Conservation (phyloP, 345 rosid species). For the Trapa incisa region DNA sequence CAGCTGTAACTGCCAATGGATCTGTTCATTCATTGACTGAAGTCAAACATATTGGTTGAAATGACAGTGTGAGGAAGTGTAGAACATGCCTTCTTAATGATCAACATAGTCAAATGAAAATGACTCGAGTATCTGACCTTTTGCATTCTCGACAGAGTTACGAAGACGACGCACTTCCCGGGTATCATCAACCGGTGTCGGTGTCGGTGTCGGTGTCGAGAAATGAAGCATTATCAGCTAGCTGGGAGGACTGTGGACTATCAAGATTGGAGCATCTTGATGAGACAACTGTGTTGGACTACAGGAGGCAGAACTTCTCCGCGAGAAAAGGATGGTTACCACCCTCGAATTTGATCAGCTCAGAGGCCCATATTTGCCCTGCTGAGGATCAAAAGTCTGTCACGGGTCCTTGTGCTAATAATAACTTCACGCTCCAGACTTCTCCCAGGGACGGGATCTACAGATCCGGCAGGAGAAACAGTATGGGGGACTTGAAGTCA, state of each 20-base stretch:
- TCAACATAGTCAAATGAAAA: background rate
- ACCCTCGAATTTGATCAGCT: constrained; percentile 21
- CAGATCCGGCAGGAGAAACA: constrained; percentile 40
- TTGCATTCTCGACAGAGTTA: constrained; percentile 48
- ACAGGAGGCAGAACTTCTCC: constrained; percentile 34
- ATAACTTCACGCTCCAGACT: constrained; percentile 20
- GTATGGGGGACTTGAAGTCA: constrained; percentile 48
- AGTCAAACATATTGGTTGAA: background rate
- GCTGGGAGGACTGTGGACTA: constrained; percentile 57
- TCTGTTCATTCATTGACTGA: background rate
- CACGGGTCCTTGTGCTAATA: constrained; percentile 31
- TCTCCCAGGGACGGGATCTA: constrained; percentile 36
- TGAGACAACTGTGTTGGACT: constrained; percentile 39
- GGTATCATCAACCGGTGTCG: constrained; percentile 25
- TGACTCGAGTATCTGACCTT: background rate
- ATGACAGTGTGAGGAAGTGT: background rate
- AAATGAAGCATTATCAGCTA: constrained; percentile 44
- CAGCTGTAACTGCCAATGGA: background rate
- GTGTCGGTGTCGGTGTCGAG: constrained; percentile 8
- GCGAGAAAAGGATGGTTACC: constrained; percentile 37
- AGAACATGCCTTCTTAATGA: background rate
- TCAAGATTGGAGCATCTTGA: constrained; percentile 30
- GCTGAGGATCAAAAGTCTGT: constrained; percentile 45
- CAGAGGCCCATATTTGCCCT: constrained; percentile 39
- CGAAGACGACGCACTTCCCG: constrained; percentile 52